Percentiles rank a stretch among this genome's conserved stretches.
Evolutionary conservation across 139 green algal species (phyloP).

Genomic region (Chlamydomonas applanata): DNA sequence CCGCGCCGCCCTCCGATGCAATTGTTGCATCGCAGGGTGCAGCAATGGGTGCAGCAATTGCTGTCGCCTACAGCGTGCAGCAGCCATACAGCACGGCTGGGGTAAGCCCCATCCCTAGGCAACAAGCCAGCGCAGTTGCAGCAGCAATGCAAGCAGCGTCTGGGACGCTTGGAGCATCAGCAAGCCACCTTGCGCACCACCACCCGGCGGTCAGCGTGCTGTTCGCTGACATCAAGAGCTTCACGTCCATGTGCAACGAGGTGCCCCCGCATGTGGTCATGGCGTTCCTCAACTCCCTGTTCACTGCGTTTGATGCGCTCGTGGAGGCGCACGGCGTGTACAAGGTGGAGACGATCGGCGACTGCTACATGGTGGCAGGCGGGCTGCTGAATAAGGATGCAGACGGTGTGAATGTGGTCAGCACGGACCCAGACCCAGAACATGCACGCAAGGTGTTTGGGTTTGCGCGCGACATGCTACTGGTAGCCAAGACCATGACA

Average conservation of each 20-base stretch:
- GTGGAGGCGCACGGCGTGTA: slow-evolving; percentile 36
- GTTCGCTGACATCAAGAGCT: slow-evolving; percentile 20
- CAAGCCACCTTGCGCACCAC: too few relatives aligned
- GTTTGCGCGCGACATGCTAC: slow-evolving; percentile 19
- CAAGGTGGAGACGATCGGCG: slow-evolving; percentile 36
- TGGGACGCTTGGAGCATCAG: too few relatives aligned
- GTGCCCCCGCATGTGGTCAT: slow-evolving; percentile 12
- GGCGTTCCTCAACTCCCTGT: slow-evolving; percentile 40
- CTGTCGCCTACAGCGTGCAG: too few relatives aligned
- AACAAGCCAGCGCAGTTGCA: too few relatives aligned
- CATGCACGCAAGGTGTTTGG: slow-evolving; percentile 16
- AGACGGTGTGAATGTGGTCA: slow-evolving; percentile 20
- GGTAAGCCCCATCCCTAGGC: too few relatives aligned
- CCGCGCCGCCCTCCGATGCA: too few relatives aligned
- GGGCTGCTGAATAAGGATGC: slow-evolving; percentile 29
- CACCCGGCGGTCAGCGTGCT: too few relatives aligned
- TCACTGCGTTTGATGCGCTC: slow-evolving; percentile 38
- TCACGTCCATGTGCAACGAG: slow-evolving; percentile 29
- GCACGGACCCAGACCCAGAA: neutral
- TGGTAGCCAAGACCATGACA: neutral
- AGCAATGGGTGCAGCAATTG: too few relatives aligned
- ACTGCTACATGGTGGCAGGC: slow-evolving; percentile 56
- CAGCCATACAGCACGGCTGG: too few relatives aligned
- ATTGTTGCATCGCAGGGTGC: too few relatives aligned
- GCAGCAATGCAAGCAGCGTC: too few relatives aligned